Conservation (phyloP, 2,329 filamentous ascomycete genomes). For the Rhinocladiella mackenziei region DNA sequence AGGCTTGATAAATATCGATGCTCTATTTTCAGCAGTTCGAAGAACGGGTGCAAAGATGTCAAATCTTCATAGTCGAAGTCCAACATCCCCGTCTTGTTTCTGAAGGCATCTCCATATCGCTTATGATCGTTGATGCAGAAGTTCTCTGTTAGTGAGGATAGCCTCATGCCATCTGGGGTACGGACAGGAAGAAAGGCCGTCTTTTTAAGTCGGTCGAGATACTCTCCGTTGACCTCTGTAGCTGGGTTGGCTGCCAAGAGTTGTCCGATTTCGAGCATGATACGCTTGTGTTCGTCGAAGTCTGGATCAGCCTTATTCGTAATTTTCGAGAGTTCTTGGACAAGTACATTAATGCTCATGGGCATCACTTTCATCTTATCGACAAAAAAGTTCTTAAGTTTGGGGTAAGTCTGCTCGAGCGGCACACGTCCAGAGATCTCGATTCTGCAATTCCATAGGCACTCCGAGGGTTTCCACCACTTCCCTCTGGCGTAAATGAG, state of each 20-base stretch:
- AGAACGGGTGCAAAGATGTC: constrained; percentile 13
- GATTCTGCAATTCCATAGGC: constrained; percentile 18
- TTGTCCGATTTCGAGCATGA: constrained; percentile 15
- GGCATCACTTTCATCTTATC: constrained; percentile 14
- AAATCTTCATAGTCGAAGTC: constrained; percentile 16
- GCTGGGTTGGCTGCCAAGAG: constrained; percentile 8
- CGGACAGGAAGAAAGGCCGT: constrained; percentile 16
- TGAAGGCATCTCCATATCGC: constrained; percentile 12
- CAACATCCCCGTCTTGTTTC: constrained; percentile 7
- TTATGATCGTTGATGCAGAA: constrained; percentile 18
- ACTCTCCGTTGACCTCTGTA: constrained; percentile 5
- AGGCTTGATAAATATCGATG: constrained; percentile 12
- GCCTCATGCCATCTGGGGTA: constrained; percentile 4
- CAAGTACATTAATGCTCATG: constrained; percentile 15
- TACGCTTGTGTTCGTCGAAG: constrained; percentile 10
- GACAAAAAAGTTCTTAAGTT: constrained; percentile 19
- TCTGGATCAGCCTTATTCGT: constrained; percentile 6
- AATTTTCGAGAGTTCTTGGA: constrained; percentile 10
- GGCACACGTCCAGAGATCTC: constrained; percentile 9
- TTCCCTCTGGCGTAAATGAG: constrained; percentile 8
- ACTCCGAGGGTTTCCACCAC: constrained; percentile 15
- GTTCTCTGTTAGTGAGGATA: constrained; percentile 3
- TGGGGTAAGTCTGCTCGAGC: constrained; percentile 10
- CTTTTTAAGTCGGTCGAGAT: constrained; percentile 7
- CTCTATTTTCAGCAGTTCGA: constrained; percentile 6